Percentiles rank a stretch among this genome's conserved stretches.
These are phyloP conservation scores for Hemileccinum rubropunctum DNA, from an alignment of 768 basidiomycete genomes.

Conservation along the genomic window DNA sequence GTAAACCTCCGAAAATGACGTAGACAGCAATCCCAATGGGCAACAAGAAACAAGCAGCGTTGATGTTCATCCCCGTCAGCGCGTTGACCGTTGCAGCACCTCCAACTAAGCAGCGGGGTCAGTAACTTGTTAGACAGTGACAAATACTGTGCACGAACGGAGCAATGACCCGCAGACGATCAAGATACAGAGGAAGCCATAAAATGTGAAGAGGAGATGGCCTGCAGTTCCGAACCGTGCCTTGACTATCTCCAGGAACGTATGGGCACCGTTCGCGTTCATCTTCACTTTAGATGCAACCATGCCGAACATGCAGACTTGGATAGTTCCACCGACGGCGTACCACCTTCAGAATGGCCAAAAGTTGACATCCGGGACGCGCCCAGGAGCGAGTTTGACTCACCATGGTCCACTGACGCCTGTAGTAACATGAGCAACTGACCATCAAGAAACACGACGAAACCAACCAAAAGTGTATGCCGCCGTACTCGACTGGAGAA, in stretches of 20 bases:
- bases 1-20: slow-evolving; percentile 41
- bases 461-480: slow-evolving; percentile 44
- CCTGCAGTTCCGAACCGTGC: slow-evolving; percentile 44
- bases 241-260: slow-evolving; percentile 56
- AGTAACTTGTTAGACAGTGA: not conserved
- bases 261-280: slow-evolving; percentile 58
- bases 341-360: slow-evolving; percentile 39
- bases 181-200: slow-evolving; percentile 49
- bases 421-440: slow-evolving; percentile 5
- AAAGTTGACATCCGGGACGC: not conserved
- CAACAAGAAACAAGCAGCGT: slow-evolving; percentile 44
- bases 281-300: slow-evolving; percentile 56
- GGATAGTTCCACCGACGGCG: slow-evolving; percentile 50
- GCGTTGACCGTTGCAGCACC: slow-evolving; percentile 46
- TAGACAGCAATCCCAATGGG: slow-evolving; percentile 45
- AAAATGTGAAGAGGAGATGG: slow-evolving; percentile 52
- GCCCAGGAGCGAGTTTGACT: not conserved
- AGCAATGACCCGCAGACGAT: slow-evolving; percentile 51
- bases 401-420: slow-evolving; percentile 51
- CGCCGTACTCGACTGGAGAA: slow-evolving; percentile 52
- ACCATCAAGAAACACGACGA: not conserved
- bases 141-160: slow-evolving; percentile 28
- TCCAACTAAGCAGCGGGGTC: slow-evolving; percentile 31
- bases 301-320: slow-evolving; percentile 52
- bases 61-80: slow-evolving; percentile 44